Evolutionary conservation across 768 basidiomycete genomes (phyloP), one percentile per base, ranked within the genome.

Genomic region (Pisolithus microcarpus): DNA sequence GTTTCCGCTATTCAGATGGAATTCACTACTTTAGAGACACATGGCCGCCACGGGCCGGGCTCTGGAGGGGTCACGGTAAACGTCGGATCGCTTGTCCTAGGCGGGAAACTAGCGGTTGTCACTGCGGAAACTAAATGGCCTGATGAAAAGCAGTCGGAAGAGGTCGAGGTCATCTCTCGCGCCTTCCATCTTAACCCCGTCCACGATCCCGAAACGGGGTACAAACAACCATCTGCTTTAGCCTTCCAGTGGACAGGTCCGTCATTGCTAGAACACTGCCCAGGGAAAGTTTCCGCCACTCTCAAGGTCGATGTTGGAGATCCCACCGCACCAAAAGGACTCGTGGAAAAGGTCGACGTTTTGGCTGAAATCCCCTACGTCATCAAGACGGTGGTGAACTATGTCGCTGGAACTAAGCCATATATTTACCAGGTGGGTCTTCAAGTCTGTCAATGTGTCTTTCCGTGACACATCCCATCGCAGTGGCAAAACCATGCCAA

Each of bases 1-100:
- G 85, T 91, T 7, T 83, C 91, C 48, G 91, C 91, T 9, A 74
- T 96, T 36, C 87, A 90, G 72, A 97, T 97, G 95, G 96, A 98
- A 65, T 91, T 96, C 58, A 91, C 82, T 56, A 97, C 95, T 3
- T 80, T 78, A 2, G 78, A 85, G 44, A 72, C 76, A 16, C 81
- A 95, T 64, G 95, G 95, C 6, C 81, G 79, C 56, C 78, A 81
- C 53, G 91, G 91, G 16, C 55, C 79, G 5, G 89, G 87, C 18
- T 89, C 88, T 2, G 93, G 93, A 2, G 82, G 84, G 37, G 88
- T 86, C n/a, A 75, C 73, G 42, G 84, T 91, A 54, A 97, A 88
- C 66, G 69, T 99, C 26, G 96, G 96, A 21, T 81, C 82, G 30
- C 65, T 96, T 51, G 91, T 94, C 18, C 73, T 91, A 21, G 87